Evolutionary conservation across 176 grass and related monocot species (phyloP), one percentile per base, ranked within the genome.

Genomic region (Chloris gayana): DNA sequence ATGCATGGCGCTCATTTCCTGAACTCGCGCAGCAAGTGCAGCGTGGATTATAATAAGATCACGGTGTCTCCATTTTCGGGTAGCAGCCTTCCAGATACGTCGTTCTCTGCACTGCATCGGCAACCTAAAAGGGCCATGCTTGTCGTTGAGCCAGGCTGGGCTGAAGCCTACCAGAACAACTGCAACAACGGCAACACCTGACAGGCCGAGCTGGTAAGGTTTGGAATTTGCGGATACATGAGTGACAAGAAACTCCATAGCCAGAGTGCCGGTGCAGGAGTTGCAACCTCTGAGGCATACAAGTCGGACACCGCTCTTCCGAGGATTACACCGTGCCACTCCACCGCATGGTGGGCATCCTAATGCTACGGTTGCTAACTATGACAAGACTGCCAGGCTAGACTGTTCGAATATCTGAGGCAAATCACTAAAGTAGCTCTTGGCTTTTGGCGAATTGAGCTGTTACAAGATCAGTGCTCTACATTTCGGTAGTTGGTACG

Each of bases 211-310:
- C 1, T 85, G 82, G 66, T 74, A 35, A 63, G 30, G 32, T 32
- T 85, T 85, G 82, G 65, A 14, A 4, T 41, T 64, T 71, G 58
- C 39, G 70, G 30, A 24, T 63, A 47, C 74, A 78, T 10, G 53
- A 18, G n/a, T 14, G 83, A 85, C 82, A 70, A 13, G 24, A 17
- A 13, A 21, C 42, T 34, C 19, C 58, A 27, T 12, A 44, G 22
- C 9, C 22, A 24, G 77, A 58, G 17, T 58, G 54, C 54, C 22
- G 51, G 51, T 19, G 9, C 19, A 32, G 39, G 21, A 17, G 58
- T 56, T 67, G 81, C 46, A 45, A 58, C 72, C 73, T 50, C 33
- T 32, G 72, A 24, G 24, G 60, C 11, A 37, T 39, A 70, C 67
- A 18, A 9, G 44, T 67, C 54, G 76, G 62, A 6, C 45, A 67